A percentile compares a stretch with the other conserved stretches of the same genome.
Evolutionary conservation across 2,329 filamentous ascomycete genomes (phyloP).

Genomic region (Neoarthrinium moseri): DNA sequence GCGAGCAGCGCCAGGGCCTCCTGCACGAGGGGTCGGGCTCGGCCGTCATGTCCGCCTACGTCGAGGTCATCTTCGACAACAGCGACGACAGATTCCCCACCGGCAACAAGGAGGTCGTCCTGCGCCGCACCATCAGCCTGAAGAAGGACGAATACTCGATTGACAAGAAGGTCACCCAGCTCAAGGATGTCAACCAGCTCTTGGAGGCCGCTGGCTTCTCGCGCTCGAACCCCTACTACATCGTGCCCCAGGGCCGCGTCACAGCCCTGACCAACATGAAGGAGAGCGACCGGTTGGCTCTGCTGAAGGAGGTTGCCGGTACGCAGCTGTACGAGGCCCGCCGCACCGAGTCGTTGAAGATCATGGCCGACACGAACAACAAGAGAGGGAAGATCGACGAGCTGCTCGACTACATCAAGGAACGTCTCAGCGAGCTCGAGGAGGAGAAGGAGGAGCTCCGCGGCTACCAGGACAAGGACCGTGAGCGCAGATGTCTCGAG

Average conservation of each 20-base stretch:
- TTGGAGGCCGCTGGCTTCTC: slow-evolving; percentile 96
- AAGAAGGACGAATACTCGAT: slow-evolving; percentile 99
- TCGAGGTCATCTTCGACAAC: slow-evolving; percentile 99
- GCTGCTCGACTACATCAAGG: slow-evolving; percentile 85
- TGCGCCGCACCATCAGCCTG: slow-evolving; percentile 90
- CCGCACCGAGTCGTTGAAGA: slow-evolving; percentile 87
- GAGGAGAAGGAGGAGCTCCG: slow-evolving; percentile 96
- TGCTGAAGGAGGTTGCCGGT: slow-evolving; percentile 96
- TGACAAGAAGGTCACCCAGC: slow-evolving; percentile 94
- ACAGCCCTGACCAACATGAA: slow-evolving; percentile 99
- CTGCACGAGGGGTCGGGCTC: slow-evolving; percentile 98
- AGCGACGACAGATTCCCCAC: slow-evolving; percentile 93
- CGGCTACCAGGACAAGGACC: slow-evolving; percentile 92
- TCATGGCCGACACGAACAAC: slow-evolving; percentile 95
- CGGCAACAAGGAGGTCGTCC: slow-evolving; percentile 82
- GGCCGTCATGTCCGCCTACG: slow-evolving; percentile 98
- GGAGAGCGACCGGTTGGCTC: slow-evolving; percentile 81
- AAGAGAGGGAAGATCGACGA: slow-evolving; percentile 95
- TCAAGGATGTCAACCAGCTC: slow-evolving; percentile 90
- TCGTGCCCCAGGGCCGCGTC: slow-evolving; percentile 95
- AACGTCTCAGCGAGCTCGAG: slow-evolving; percentile 83
- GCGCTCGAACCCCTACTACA: slow-evolving; percentile 97
- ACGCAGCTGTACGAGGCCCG: slow-evolving; percentile 96
- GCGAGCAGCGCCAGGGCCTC: slow-evolving; percentile 91
- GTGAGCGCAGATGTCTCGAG: slow-evolving; percentile 86